Conservation (phyloP, 2,329 filamentous ascomycete genomes). For the Cryphonectria nitschkei region DNA sequence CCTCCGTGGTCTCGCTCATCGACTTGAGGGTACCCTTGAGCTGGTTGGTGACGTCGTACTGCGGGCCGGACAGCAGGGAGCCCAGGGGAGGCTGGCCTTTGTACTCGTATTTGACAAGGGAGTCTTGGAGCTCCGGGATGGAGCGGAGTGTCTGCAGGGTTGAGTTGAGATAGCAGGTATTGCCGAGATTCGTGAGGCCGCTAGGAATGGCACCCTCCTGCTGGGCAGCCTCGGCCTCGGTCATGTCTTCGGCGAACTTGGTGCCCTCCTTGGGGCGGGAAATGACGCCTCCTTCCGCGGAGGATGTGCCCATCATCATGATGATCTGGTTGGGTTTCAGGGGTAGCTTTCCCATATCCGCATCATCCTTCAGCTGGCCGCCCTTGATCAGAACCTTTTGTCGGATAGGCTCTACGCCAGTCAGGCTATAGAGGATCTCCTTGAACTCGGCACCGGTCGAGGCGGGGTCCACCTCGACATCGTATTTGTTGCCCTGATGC, state of each 20-base stretch:
- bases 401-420: constrained; percentile 91
- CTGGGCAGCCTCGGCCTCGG: constrained; percentile 84
- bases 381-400: constrained; percentile 97
- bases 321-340: constrained; percentile 85
- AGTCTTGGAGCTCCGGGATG: constrained; percentile 87
- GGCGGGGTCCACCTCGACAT: constrained; percentile 85
- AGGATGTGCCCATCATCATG: constrained; percentile 96
- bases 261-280: constrained; percentile 77
- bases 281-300: constrained; percentile 63
- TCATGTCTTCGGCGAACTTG: constrained; percentile 97
- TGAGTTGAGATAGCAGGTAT: constrained; percentile 98
- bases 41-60: constrained; percentile 74
- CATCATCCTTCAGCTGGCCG: constrained; percentile 93
- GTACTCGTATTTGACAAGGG: constrained; percentile 69
- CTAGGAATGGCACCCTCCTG: constrained; percentile 84
- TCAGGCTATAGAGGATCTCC: constrained; percentile 92
- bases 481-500: constrained; percentile 92
- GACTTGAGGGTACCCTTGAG: constrained; percentile 83
- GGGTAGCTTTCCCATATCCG: constrained; percentile 79
- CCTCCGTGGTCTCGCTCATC: constrained; percentile 86
- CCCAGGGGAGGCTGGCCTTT: constrained; percentile 33
- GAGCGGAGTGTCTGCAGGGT: constrained; percentile 88
- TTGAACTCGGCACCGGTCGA: constrained; percentile 93
- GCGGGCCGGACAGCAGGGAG: constrained; percentile 44
- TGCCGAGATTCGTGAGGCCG: constrained; percentile 88